Evolutionary conservation across 805 yeast species (phyloP).

Genomic region (Spathaspora hagerdaliae): DNA sequence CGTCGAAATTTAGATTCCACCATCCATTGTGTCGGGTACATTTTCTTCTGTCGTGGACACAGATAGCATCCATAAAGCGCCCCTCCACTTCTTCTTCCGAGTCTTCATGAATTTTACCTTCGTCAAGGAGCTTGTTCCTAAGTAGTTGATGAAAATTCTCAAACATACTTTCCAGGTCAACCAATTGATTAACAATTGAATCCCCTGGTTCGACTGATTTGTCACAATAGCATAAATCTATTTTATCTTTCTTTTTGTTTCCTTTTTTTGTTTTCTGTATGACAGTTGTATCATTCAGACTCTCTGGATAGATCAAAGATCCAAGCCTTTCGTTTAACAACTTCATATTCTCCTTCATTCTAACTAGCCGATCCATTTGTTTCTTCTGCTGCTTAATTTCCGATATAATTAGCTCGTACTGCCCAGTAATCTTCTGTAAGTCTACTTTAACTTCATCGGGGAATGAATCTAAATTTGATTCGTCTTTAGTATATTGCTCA

Average conservation of each 20-base stretch:
- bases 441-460: constrained; percentile 7
- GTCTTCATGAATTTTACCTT: constrained; percentile 11
- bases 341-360: constrained; percentile 34
- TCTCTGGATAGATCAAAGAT: constrained; percentile 6
- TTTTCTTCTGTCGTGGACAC: constrained; percentile 52
- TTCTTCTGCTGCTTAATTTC: constrained; percentile 6
- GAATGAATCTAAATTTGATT: constrained; percentile 6
- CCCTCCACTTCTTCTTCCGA: constrained; percentile 1
- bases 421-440: not conserved
- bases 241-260: constrained; percentile 22
- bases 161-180: constrained; percentile 5
- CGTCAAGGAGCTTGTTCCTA: constrained; percentile 11
- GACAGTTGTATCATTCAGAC: constrained; percentile 5
- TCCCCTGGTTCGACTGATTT: constrained; percentile 6
- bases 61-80: constrained; percentile 22
- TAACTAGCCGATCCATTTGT: constrained; percentile 20
- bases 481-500: constrained; percentile 14
- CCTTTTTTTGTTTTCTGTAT: constrained; percentile 25
- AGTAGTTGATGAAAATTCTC: constrained; percentile 12
- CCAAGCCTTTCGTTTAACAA: constrained; percentile 33
- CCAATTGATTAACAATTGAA: constrained; percentile 1
- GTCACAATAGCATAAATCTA: constrained; percentile 56
- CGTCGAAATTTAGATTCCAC: constrained; percentile 37
- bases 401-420: not conserved
- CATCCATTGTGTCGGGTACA: constrained; percentile 55